phyloP scores from a whole-genome alignment of 2,329 filamentous ascomycete genomes.

The Pestalotiopsis sp. region DNA sequence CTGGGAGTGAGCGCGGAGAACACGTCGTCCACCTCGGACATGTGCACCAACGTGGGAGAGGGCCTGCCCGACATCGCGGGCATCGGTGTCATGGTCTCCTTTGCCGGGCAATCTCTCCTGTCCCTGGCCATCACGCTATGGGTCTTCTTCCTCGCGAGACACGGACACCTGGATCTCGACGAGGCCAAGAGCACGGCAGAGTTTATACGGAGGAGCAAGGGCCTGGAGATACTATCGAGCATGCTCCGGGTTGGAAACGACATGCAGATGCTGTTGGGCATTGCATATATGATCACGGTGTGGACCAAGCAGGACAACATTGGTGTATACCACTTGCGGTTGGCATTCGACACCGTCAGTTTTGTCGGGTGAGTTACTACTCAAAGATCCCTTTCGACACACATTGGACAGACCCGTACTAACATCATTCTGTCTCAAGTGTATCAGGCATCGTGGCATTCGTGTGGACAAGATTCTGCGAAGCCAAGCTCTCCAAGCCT shows the following conservation, averaged over 20 bases:
- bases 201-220: conserved; percentile 10
- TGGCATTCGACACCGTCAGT: conserved; percentile 21
- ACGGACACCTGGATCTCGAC: conserved; percentile 18
- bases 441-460: conserved; percentile 18
- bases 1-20: conserved; percentile 1
- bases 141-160: conserved; percentile 18
- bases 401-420: not conserved
- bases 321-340: conserved; percentile 18
- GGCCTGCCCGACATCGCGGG: conserved; percentile 18
- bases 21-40: not conserved
- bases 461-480: conserved; percentile 16
- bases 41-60: conserved; percentile 17
- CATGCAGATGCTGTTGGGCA: conserved; percentile 19
- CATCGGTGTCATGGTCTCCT: conserved; percentile 18
- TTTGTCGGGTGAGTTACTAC: conserved; percentile 19
- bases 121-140: conserved; percentile 18
- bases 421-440: not conserved
- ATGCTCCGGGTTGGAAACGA: conserved; percentile 21
- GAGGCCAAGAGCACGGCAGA: conserved; percentile 14
- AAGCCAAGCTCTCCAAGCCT: conserved; percentile 11
- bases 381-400: not conserved
- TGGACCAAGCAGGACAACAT: conserved; percentile 18
- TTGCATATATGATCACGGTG: conserved; percentile 20
- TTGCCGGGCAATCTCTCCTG: conserved; percentile 19
- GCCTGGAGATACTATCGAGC: conserved; percentile 18